phyloP scores from a whole-genome alignment of 805 yeast genomes.

The Wickerhamomyces chambardii region DNA sequence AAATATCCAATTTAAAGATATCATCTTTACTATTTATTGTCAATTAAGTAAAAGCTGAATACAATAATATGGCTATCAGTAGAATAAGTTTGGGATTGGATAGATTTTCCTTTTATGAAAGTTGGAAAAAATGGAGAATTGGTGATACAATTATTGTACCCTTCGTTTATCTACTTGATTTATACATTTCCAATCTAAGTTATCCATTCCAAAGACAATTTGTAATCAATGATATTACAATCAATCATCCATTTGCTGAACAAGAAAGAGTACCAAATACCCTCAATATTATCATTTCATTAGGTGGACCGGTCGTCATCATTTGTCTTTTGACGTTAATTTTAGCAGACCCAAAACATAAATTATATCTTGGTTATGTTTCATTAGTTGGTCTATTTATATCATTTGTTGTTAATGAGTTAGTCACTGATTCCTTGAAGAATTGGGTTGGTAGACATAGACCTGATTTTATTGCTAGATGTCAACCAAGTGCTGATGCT shows the following conservation, averaged over 20 bases:
- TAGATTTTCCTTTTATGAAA: conserved; percentile 12
- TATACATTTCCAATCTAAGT: conserved; percentile 22
- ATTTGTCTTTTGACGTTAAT: conserved; percentile 25
- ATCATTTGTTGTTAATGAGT: conserved; percentile 48
- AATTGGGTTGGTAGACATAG: conserved; percentile 84
- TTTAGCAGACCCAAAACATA: conserved; percentile 37
- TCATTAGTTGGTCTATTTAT: conserved; percentile 60
- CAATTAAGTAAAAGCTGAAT: neutral
- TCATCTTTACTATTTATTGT: too few species aligned
- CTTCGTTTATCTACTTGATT: conserved; percentile 19
- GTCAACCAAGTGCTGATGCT: conserved; percentile 56
- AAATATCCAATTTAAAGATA: too few species aligned
- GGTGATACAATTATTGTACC: conserved; percentile 25
- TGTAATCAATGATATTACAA: conserved; percentile 61
- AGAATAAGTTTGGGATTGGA: conserved; percentile 17
- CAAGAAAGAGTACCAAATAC: conserved; percentile 58
- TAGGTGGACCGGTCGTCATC: conserved; percentile 36
- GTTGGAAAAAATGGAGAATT: conserved; percentile 26
- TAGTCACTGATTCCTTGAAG: conserved; percentile 68
- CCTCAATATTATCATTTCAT: conserved; percentile 45
- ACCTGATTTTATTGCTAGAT: conserved; percentile 87
- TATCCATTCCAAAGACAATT: conserved; percentile 78
- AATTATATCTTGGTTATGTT: conserved; percentile 49
- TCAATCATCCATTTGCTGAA: conserved; percentile 75
- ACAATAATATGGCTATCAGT: conserved; percentile 14